Percentiles rank a stretch among this genome's conserved stretches.
phyloP scores from a whole-genome alignment of 169 alveolate species.

The Plasmodium coatneyi region DNA sequence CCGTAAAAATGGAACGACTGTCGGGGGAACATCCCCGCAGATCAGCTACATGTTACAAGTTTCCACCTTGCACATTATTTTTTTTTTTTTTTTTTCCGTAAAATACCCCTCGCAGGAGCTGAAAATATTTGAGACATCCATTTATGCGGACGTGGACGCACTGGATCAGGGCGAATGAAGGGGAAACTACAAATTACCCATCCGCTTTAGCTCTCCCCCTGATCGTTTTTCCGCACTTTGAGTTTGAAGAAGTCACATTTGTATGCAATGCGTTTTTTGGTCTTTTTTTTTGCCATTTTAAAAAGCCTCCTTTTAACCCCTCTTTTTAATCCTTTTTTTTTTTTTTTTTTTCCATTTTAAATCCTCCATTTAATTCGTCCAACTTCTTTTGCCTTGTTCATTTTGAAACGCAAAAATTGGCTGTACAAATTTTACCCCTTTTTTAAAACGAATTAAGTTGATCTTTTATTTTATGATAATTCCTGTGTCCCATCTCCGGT shows the following conservation, averaged over 20 bases:
- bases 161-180: slow-evolving; percentile 10
- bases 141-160: slow-evolving; percentile 29
- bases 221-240: background rate
- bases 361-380: background rate
- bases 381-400: background rate
- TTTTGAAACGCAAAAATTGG: background rate
- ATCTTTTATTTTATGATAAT: no score
- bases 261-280: background rate
- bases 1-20: background rate
- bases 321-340: background rate
- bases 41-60: background rate
- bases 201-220: background rate
- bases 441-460: background rate
- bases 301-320: background rate
- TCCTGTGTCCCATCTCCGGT: background rate
- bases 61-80: background rate
- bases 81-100: background rate
- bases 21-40: background rate
- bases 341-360: background rate
- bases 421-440: background rate
- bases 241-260: background rate
- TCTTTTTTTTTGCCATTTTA: background rate
- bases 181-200: background rate
- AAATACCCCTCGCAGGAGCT: slow-evolving; percentile 18
- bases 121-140: slow-evolving; percentile 67